Conservation (phyloP, 2,329 filamentous ascomycete species). For the Hypoxylon sp. region DNA sequence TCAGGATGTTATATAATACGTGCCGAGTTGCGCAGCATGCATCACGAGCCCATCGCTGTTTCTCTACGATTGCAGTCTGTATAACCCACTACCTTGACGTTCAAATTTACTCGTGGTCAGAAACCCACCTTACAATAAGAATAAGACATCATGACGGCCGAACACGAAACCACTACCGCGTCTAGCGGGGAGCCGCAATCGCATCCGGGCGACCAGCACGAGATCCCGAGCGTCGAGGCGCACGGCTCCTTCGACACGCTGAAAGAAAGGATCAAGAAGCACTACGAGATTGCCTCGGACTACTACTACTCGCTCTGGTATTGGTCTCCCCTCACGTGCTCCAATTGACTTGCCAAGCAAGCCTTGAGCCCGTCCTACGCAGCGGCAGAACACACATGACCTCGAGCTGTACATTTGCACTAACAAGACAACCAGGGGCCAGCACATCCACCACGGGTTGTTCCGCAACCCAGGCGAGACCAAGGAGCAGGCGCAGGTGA, state of each 20-base stretch:
- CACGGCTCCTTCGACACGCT: slow-evolving; percentile 48
- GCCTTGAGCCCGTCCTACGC: background rate
- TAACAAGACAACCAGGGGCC: slow-evolving; percentile 56
- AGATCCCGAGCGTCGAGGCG: slow-evolving; percentile 40
- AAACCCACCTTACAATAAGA: no score
- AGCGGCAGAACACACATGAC: background rate
- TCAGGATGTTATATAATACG: no score
- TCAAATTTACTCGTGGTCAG: background rate
- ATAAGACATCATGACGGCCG: slow-evolving; percentile 3
- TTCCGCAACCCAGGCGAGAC: slow-evolving; percentile 59
- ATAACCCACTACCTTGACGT: background rate
- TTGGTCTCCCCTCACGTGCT: background rate
- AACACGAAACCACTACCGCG: background rate
- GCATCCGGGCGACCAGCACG: slow-evolving; percentile 44
- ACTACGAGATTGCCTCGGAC: slow-evolving; percentile 68
- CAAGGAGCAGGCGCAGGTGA: slow-evolving; percentile 65
- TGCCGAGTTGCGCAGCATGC: no score
- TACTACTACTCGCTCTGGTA: slow-evolving; percentile 69
- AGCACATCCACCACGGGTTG: slow-evolving; percentile 70
- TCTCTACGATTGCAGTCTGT: background rate
- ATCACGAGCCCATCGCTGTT: slow-evolving; percentile 11
- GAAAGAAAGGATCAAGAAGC: slow-evolving; percentile 65
- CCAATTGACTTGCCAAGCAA: background rate
- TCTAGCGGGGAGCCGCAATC: background rate
- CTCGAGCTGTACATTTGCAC: no score